phyloP scores from a whole-genome alignment of 805 yeast species.

The Pichia phayaonensis region DNA sequence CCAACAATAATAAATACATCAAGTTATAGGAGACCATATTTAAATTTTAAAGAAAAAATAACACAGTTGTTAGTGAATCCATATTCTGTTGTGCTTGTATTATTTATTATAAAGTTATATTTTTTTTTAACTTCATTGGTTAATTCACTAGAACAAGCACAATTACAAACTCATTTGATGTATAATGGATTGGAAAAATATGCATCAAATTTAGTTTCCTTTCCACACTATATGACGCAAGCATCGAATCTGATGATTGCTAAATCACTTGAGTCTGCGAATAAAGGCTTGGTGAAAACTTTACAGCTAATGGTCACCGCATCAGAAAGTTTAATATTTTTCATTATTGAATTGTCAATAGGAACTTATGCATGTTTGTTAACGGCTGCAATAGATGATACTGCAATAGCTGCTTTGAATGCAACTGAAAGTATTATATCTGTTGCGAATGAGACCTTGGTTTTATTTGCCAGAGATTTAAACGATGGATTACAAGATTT shows the following conservation, averaged over 20 bases:
- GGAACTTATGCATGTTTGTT: slow-evolving; percentile 86
- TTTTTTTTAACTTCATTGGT: slow-evolving; percentile 46
- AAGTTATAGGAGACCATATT: slow-evolving; percentile 30
- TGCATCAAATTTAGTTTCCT: slow-evolving; percentile 28
- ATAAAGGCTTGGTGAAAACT: slow-evolving; percentile 37
- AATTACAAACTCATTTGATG: slow-evolving; percentile 31
- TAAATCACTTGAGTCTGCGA: slow-evolving; percentile 39
- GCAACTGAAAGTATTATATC: slow-evolving; percentile 57
- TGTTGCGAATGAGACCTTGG: slow-evolving; percentile 55
- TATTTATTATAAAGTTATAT: slow-evolving; percentile 53
- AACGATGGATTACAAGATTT: slow-evolving; percentile 60
- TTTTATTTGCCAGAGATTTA: slow-evolving; percentile 47
- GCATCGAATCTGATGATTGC: slow-evolving; percentile 48
- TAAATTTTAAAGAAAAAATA: slow-evolving; percentile 44
- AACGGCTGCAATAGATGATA: slow-evolving; percentile 65
- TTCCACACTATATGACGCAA: slow-evolving; percentile 51
- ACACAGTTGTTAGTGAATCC: slow-evolving; percentile 65
- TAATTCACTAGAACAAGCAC: slow-evolving; percentile 34
- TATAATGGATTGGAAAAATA: slow-evolving; percentile 42
- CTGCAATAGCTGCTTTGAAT: slow-evolving; percentile 65
- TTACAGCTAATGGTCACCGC: slow-evolving; percentile 45
- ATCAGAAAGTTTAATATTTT: slow-evolving; percentile 50
- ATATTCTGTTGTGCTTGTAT: slow-evolving; percentile 45
- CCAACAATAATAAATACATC: slow-evolving; percentile 4
- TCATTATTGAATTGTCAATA: slow-evolving; percentile 61